Evolutionary conservation across 1,284 basidiomycete genomes (phyloP).

Genomic region (Moniliophthora roreri): DNA sequence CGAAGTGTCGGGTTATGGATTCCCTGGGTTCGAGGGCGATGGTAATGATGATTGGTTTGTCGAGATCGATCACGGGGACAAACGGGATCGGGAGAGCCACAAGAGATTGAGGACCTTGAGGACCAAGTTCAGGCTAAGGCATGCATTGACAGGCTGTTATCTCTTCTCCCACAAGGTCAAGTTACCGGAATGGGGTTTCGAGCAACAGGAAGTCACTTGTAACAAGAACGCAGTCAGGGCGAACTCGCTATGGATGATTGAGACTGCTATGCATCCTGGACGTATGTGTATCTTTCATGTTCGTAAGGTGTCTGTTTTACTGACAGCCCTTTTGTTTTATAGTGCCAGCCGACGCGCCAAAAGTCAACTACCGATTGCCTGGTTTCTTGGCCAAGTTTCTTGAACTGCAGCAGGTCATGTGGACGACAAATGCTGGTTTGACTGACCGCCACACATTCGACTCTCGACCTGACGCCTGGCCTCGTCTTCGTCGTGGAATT

Average conservation of each 20-base stretch:
- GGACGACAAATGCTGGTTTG: conserved; percentile 94
- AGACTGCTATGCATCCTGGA: conserved; percentile 80
- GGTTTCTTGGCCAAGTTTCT: conserved; percentile 89
- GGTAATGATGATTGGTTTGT: conserved; percentile 95
- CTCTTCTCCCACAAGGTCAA: conserved; percentile 98
- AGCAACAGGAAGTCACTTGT: conserved; percentile 98
- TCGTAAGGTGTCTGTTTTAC: background rate
- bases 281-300: conserved; percentile 48
- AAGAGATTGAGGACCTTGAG: conserved; percentile 80
- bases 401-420: conserved; percentile 96
- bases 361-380: conserved; percentile 87
- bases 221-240: conserved; percentile 92
- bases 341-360: conserved; percentile 74
- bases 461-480: conserved; percentile 91
- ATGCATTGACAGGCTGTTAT: conserved; percentile 90
- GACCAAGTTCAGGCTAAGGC: conserved; percentile 84
- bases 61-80: conserved; percentile 79
- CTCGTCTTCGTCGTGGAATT: conserved; percentile 87
- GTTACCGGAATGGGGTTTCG: conserved; percentile 95
- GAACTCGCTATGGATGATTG: conserved; percentile 95
- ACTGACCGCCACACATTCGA: conserved; percentile 96
- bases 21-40: conserved; percentile 83
- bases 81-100: conserved; percentile 63
- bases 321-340: conserved; percentile 11
- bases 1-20: conserved; percentile 95